phyloP scores from a whole-genome alignment of 345 rosid species.

The Cardiospermum halicacabum region DNA sequence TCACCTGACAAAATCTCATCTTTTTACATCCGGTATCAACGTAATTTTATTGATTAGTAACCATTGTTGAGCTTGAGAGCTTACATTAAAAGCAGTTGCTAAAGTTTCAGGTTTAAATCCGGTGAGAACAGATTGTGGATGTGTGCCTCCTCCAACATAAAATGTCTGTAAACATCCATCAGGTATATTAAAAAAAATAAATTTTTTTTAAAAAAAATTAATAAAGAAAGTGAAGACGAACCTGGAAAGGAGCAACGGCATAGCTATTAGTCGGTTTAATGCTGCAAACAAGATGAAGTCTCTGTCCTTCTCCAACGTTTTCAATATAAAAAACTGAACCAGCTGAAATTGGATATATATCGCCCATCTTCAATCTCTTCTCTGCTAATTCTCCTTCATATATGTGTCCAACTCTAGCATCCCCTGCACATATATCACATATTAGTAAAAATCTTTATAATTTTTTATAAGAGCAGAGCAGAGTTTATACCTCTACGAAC shows the following conservation, averaged over 20 bases:
- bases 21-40: too few relatives aligned
- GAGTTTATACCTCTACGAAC: conserved; percentile 43
- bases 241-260: conserved; percentile 63
- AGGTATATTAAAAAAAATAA: too few relatives aligned
- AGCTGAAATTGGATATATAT: conserved; percentile 57
- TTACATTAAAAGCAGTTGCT: conserved; percentile 70
- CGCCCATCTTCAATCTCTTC: conserved; percentile 50
- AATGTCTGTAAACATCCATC: conserved; percentile 70
- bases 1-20: conserved; percentile 29
- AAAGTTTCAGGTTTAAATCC: conserved; percentile 64
- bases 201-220: neutral
- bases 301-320: conserved; percentile 56
- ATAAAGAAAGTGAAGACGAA: too few relatives aligned
- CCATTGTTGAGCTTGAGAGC: conserved; percentile 10
- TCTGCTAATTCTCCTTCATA: conserved; percentile 52
- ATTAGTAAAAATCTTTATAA: too few relatives aligned
- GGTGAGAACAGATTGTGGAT: conserved; percentile 51
- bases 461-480: too few relatives aligned
- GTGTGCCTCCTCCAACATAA: conserved; percentile 73
- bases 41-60: too few relatives aligned
- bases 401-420: conserved; percentile 67
- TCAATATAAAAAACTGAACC: conserved; percentile 79
- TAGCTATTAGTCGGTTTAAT: conserved; percentile 67
- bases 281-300: conserved; percentile 66
- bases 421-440: conserved; percentile 40